Evolutionary conservation across 2,329 filamentous ascomycete species (phyloP), one percentile per base, ranked within the genome.

Genomic region (Epichloe typhina): DNA sequence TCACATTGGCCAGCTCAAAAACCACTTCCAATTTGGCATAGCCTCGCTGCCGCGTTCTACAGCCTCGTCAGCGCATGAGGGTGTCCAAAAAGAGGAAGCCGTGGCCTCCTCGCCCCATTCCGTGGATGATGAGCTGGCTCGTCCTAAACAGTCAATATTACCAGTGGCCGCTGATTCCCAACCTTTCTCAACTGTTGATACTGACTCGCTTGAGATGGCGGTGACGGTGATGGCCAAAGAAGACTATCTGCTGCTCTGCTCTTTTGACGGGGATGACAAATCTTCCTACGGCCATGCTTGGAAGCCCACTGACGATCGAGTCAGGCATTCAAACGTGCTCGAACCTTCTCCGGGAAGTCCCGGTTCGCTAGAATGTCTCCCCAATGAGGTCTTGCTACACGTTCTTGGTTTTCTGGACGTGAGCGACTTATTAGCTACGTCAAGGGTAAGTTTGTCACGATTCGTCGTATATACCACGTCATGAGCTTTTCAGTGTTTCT

Each of bases 401-500:
- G 75, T 82, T 41, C 65, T 80, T 54, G 68, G 71, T 49, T 77
- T 56, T 65, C 65, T 82, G 50, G 78, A 82, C 54, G 75, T 81
- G 44, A 69, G 68, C 59, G 78, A 82, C 61, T 62, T 81, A 53
- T 65, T 81, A 49, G 68, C 71, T 54, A 71, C 70, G 49, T 81
- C 77, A 48, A 71, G 77, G 66, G 77, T 81, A 71, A 64, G 72
- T 71, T 31, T 42, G 2, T 19, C 38, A 12, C 39, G n/a, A 12
- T 38, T 44, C 15, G 21, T 38, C n/a, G 46, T 21, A 41, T 33
- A 42, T 40, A 41, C 35, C 19, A 45, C 33, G 37, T 26, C n/a
- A 38, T 17, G 43, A 8, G 19, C 38, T 23, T 41, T 42, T 41
- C 53, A 48, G 26, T 15, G 36, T 47, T 40, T 45, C 12, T 17